A percentile compares a stretch with the other conserved stretches of the same genome.
phyloP scores from a whole-genome alignment of 2,329 filamentous ascomycete species.

The Hymenoscyphus infarciens region DNA sequence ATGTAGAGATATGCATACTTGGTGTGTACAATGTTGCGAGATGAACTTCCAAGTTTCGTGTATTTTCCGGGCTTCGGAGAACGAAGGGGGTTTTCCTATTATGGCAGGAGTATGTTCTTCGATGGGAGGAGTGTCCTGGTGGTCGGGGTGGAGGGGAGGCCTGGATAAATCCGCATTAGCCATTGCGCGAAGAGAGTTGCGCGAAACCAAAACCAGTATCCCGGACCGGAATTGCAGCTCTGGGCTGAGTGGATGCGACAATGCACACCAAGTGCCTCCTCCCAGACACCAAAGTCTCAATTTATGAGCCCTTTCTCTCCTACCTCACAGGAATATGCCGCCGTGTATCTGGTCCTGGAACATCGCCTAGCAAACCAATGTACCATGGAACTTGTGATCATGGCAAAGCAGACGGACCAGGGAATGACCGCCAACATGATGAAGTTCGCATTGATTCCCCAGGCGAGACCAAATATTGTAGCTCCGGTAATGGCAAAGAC shows the following conservation, averaged over 20 bases:
- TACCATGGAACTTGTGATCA: constrained; percentile 34
- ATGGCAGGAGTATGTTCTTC: neutral
- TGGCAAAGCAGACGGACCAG: constrained; percentile 37
- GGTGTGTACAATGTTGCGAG: neutral
- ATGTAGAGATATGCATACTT: neutral
- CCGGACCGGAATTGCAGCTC: neutral
- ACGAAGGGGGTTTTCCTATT: neutral
- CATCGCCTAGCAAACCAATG: constrained; percentile 27
- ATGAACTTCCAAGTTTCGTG: neutral
- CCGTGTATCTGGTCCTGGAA: constrained; percentile 20
- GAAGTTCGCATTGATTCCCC: constrained; percentile 31
- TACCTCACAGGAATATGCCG: constrained; percentile 14
- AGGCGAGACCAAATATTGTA: constrained; percentile 28
- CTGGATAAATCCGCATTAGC: neutral
- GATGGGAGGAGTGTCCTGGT: neutral
- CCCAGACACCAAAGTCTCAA: neutral
- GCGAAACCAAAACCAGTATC: neutral
- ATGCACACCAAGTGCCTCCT: neutral
- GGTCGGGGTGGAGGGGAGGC: neutral
- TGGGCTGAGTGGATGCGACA: neutral
- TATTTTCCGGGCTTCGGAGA: neutral
- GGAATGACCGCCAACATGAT: constrained; percentile 38
- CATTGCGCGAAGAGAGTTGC: neutral
- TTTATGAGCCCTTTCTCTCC: constrained; percentile 15
- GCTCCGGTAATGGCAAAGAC: constrained; percentile 27